Evolutionary conservation across 129 eudicot genomes (phyloP).

Genomic region (Smallanthus sonchifolius): DNA sequence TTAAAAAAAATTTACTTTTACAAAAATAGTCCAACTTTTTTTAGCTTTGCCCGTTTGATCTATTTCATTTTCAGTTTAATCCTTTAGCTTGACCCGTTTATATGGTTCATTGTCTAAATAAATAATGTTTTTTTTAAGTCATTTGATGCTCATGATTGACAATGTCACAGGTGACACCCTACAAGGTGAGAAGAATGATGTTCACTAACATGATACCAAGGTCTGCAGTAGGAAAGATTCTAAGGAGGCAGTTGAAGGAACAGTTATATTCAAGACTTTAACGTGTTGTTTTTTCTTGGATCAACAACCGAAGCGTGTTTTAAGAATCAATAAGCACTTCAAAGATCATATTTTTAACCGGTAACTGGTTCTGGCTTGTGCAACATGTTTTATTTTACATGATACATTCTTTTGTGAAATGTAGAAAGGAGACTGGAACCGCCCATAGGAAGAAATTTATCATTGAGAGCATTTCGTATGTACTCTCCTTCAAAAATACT

Average conservation of each 20-base stretch:
- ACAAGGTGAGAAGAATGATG: constrained; percentile 73
- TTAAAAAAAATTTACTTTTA: neutral
- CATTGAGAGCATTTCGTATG: too few relatives aligned
- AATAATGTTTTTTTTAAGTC: neutral
- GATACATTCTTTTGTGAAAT: neutral
- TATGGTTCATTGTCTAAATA: neutral
- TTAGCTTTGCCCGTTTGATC: too few relatives aligned
- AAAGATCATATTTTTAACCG: neutral
- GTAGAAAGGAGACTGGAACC: too few relatives aligned
- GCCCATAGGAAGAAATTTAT: too few relatives aligned
- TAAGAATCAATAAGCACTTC: constrained; percentile 18
- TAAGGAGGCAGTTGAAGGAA: constrained; percentile 60
- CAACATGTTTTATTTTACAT: neutral
- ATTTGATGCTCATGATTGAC: neutral
- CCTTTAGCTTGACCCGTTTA: neutral
- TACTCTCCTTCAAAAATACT: too few relatives aligned
- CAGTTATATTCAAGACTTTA: constrained; percentile 53
- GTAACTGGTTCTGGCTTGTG: constrained; percentile 15
- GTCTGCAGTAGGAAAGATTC: constrained; percentile 82
- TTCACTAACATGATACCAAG: constrained; percentile 65
- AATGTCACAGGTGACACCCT: constrained; percentile 74
- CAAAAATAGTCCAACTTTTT: neutral
- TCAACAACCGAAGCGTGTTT: constrained; percentile 2
- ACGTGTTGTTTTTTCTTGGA: constrained; percentile 5
- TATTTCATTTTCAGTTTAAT: too few relatives aligned